phyloP scores from a whole-genome alignment of 345 rosid genomes.

The Bruguiera gymnorhiza region DNA sequence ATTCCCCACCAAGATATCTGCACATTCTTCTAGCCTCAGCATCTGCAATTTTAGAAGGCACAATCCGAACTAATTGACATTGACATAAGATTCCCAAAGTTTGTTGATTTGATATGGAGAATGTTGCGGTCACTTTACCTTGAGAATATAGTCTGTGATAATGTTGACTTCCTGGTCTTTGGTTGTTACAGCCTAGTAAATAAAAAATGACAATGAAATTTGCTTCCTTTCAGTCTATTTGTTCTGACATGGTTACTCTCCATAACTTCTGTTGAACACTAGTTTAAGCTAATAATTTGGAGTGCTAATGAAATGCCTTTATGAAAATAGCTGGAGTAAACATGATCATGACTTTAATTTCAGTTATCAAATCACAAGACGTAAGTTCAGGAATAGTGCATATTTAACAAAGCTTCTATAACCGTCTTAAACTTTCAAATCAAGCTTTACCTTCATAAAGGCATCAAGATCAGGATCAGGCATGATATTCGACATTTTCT shows the following conservation, averaged over 20 bases:
- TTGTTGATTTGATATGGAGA: no score
- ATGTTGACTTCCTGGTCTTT: slow-evolving; percentile 64
- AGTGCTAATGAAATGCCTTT: no score
- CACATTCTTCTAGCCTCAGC: slow-evolving; percentile 60
- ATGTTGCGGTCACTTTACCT: slow-evolving; percentile 32
- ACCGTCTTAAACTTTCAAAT: neutral
- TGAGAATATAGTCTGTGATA: slow-evolving; percentile 72
- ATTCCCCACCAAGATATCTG: slow-evolving; percentile 63
- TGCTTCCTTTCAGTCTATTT: neutral
- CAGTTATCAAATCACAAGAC: no score
- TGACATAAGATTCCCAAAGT: no score
- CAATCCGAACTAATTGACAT: no score
- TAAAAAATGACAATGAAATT: neutral
- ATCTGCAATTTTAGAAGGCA: slow-evolving; percentile 34
- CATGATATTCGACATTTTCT: slow-evolving; percentile 66
- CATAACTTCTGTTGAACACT: no score
- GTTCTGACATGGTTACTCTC: neutral
- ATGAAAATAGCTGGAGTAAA: no score
- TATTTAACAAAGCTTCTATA: neutral
- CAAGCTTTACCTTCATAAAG: slow-evolving; percentile 56
- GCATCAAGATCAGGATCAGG: slow-evolving; percentile 80
- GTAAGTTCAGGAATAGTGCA: neutral
- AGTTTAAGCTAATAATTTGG: no score
- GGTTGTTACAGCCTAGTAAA: slow-evolving; percentile 46
- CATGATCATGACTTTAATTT: no score